Evolutionary conservation across 2,329 filamentous ascomycete genomes (phyloP).

Genomic region (Fusarium tricinctum): DNA sequence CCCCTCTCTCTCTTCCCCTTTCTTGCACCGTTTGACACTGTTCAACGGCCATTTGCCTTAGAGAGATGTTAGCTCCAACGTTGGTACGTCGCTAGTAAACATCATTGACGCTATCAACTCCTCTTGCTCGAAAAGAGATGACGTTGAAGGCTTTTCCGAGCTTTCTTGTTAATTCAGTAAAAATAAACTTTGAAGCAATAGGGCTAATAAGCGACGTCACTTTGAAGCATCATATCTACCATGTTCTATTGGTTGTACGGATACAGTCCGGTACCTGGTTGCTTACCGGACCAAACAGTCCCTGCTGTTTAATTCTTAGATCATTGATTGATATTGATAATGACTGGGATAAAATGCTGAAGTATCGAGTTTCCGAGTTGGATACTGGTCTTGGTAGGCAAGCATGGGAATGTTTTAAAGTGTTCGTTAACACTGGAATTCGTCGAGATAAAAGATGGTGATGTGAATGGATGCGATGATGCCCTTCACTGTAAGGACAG

Average conservation of each 20-base stretch:
- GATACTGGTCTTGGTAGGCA: not conserved
- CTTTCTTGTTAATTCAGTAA: not conserved
- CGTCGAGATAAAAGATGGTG: not conserved
- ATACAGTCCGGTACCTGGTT: not conserved
- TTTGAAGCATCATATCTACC: not conserved
- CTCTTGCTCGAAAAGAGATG: constrained; percentile 1
- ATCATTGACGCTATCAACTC: constrained; percentile 19
- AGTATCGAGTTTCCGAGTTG: not conserved
- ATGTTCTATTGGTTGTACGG: not conserved
- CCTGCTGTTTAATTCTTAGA: not conserved
- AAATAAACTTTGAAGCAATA: constrained; percentile 13
- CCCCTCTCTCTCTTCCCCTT: not conserved
- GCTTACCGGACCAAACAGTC: constrained; percentile 4
- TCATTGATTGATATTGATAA: not conserved
- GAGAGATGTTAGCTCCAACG: not conserved
- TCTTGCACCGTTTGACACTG: not conserved
- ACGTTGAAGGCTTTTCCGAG: constrained; percentile 15
- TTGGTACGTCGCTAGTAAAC: not conserved
- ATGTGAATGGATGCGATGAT: not conserved
- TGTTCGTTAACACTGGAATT: not conserved
- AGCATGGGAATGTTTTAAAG: not conserved
- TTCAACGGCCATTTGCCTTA: constrained; percentile 6
- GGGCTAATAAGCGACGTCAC: constrained; percentile 18
- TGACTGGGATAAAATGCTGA: not conserved
- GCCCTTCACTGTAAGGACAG: not conserved